Percentiles rank a stretch among this genome's conserved stretches.
phyloP scores from a whole-genome alignment of 495 filamentous ascomycete genomes.

The Lasiosphaeria hispida region DNA sequence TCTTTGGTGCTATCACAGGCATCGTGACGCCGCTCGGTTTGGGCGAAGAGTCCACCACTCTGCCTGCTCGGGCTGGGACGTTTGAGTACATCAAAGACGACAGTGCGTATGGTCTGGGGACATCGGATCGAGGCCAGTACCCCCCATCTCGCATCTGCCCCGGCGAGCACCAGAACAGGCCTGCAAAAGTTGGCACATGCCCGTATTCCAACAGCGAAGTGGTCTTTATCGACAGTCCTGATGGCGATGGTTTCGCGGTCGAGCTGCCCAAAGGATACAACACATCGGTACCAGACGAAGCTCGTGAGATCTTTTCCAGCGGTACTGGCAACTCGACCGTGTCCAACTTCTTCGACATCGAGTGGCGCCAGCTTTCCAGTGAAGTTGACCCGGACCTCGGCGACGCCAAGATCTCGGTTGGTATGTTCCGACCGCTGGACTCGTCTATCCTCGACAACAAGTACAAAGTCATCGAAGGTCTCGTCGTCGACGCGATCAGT shows the following conservation, averaged over 20 bases:
- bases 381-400: neutral
- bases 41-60: neutral
- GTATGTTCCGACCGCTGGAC: conserved; percentile 25
- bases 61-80: neutral
- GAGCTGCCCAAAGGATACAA: conserved; percentile 18
- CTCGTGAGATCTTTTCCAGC: conserved; percentile 34
- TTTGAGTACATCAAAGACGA: conserved; percentile 9
- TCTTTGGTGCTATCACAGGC: neutral
- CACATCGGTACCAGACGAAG: conserved; percentile 24
- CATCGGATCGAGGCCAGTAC: conserved; percentile 5
- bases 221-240: neutral
- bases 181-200: neutral
- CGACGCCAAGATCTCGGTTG: conserved; percentile 16
- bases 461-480: conserved; percentile 37
- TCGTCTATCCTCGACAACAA: conserved; percentile 32
- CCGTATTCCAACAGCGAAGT: conserved; percentile 2
- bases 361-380: conserved; percentile 33
- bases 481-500: conserved; percentile 40
- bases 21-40: conserved; percentile 19
- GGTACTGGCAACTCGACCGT: conserved; percentile 31
- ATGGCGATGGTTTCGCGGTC: neutral
- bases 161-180: neutral
- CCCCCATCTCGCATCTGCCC: conserved; percentile 2
- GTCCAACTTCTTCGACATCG: conserved; percentile 42
- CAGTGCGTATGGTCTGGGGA: conserved; percentile 9